These are phyloP conservation scores for Thalassiosira allenii DNA, from an alignment of 352 stramenopile species.

Conservation along the genomic window DNA sequence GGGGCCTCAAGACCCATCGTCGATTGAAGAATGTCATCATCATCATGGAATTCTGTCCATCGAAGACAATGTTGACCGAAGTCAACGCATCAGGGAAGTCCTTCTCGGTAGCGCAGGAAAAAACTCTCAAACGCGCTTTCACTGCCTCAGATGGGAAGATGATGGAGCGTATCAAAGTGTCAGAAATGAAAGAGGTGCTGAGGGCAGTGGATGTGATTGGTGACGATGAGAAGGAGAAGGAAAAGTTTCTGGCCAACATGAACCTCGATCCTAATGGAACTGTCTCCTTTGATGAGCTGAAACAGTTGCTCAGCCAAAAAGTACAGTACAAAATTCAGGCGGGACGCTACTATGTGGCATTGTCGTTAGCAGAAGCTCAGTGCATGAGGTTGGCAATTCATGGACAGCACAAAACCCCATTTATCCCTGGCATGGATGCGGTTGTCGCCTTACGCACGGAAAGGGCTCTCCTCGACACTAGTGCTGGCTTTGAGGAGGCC, in stretches of 20 bases:
- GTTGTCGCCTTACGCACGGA: constrained; percentile 87
- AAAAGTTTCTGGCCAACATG: constrained; percentile 86
- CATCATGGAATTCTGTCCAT: constrained; percentile 90
- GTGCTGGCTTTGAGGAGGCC: constrained; percentile 84
- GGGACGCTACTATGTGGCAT: constrained; percentile 92
- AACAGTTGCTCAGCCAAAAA: constrained; percentile 85
- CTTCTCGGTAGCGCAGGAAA: constrained; percentile 87
- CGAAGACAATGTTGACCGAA: constrained; percentile 78
- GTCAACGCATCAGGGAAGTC: constrained; percentile 78
- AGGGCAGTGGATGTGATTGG: constrained; percentile 88
- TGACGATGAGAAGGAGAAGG: constrained; percentile 86
- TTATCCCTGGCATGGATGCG: constrained; percentile 83
- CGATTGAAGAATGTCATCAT: constrained; percentile 93
- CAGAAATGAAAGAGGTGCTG: constrained; percentile 87
- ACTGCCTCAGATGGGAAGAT: constrained; percentile 86
- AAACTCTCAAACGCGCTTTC: constrained; percentile 88
- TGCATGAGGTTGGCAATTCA: constrained; percentile 96
- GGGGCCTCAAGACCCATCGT: constrained; percentile 89
- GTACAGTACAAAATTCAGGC: constrained; percentile 88
- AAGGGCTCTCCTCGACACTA: constrained; percentile 85
- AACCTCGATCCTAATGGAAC: constrained; percentile 75
- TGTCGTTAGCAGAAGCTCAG: constrained; percentile 97
- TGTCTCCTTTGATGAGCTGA: constrained; percentile 87
- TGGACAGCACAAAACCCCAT: constrained; percentile 80
- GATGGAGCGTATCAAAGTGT: constrained; percentile 85